Base-by-base conservation (phyloP, 148 eudicot species). In the Polygonum maritimum region DNA sequence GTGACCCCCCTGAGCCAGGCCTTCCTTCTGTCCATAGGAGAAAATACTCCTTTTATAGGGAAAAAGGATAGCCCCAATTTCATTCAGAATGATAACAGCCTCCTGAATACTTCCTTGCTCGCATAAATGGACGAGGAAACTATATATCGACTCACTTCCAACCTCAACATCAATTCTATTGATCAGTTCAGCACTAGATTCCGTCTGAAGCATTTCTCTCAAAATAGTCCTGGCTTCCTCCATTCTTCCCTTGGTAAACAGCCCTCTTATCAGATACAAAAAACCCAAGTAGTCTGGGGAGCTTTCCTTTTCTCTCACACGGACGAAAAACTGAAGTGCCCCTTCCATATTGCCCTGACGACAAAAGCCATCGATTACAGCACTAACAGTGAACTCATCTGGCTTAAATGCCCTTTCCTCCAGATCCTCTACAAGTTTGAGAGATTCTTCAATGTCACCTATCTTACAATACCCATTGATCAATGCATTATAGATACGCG, bases 171-270 rank as follows among this genome's bases (percentile, higher is more conserved):
- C 82, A 39, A 93, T 88, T 81, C 71, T 82, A 38, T 83, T 80
- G 21, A 92, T 82, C 75, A 92, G 71, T 76, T 80, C 83, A 45
- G 86, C 45, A 71, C 85, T 78, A 35, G 94, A 84, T 75, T 74
- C 79, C 65, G 83, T 85, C 81, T 87, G 90, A 82, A 95, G 91
- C 98, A 95, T 95, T 81, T 88, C 91, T 77, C 88, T 87, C 26
- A 95, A 74, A 71, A 89, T 86, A 79, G 82, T 83, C 71, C 96
- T 85, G 67, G 94, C 85, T 85, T 95, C 98, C 86, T 90, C 97
- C 96, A 95, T 88, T 80, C 98, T 87, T 79, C 98, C 98, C 79
- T 92, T 95, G 2, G 91, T 78, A 87, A 80, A 92, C 60, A 92
- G 70, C 33, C 96, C 97, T 80, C 89, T 89, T 62, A 90, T 63